Percentiles rank a stretch among this genome's conserved stretches.
Conservation (phyloP, 2,329 filamentous ascomycete genomes). For the Acrodontium crateriforme region DNA sequence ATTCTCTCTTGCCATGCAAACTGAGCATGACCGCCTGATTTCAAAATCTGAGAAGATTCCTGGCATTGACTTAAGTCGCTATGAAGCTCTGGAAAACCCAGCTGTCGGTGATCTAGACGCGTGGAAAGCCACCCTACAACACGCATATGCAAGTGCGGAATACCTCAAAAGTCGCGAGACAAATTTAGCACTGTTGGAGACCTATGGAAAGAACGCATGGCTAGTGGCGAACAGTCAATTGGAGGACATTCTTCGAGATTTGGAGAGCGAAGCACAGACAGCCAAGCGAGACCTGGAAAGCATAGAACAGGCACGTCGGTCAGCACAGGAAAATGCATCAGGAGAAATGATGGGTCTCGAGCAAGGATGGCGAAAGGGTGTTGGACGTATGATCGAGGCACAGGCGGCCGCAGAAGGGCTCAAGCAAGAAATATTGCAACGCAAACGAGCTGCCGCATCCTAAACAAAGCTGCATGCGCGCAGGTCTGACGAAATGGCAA, state of each 20-base stretch:
- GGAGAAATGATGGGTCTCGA: conserved; percentile 64
- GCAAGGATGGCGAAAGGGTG: conserved; percentile 63
- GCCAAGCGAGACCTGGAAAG: conserved; percentile 56
- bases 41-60: conserved; percentile 36
- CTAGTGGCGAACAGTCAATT: conserved; percentile 69
- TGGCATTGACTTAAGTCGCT: conserved; percentile 64
- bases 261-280: conserved; percentile 64
- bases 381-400: conserved; percentile 70
- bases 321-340: conserved; percentile 54
- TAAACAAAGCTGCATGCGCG: conserved; percentile 1
- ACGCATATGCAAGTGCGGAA: conserved; percentile 44
- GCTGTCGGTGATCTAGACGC: conserved; percentile 29
- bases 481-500: background rate
- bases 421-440: conserved; percentile 51
- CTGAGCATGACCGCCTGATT: conserved; percentile 56
- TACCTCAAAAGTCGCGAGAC: conserved; percentile 44
- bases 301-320: conserved; percentile 55
- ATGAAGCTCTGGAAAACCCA: conserved; percentile 59
- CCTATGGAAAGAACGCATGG: conserved; percentile 82
- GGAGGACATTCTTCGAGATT: conserved; percentile 52
- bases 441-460: conserved; percentile 34
- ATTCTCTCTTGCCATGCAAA: conserved; percentile 52
- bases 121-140: conserved; percentile 39
- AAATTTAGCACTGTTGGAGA: conserved; percentile 62
- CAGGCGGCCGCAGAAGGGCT: conserved; percentile 71